Base-by-base conservation (phyloP, 2,329 filamentous ascomycete genomes). In the Xylariales sp. region DNA sequence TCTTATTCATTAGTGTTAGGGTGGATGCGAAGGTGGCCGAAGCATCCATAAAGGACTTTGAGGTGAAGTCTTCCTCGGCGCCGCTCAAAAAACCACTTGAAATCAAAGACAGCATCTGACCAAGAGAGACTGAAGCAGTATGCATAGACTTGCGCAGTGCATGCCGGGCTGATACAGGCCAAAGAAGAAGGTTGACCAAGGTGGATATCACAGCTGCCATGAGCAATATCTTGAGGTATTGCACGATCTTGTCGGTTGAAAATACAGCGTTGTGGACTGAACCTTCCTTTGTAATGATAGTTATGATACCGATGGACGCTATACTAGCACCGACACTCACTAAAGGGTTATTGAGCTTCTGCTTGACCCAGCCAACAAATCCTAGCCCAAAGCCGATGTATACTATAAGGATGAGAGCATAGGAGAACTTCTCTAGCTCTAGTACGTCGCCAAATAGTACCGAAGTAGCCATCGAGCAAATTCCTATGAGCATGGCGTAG, bases 341-440 rank as follows among this genome's bases (percentile, higher is more conserved):
- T 63, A 96, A 81, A 6, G 93, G 92, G 73, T 92, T 90, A 68
- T 91, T 92, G 68, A 93, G 85, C 73, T 84, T 90, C 77, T 95
- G 92, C 80, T 97, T 97, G 63, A 91, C 88, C 93, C 93, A 97
- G 50, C 92, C 94, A 34, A 97, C 86, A 72, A 97, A 91, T 0
- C 95, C 95, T 58, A 98, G 83, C 0, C 93, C 94, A 30, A 91
- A 93, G 28, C 94, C 94, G 69, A 94, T 91, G 76, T 97, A 97
- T 5, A 97, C 81, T 46, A 96, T 80, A 48, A 97, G 83, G 32
- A 97, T 91, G 53, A 97, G 83, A 1, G 86, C 87, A 80, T 97
- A 93, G 0, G 93, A 94, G 7, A 96, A 79, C 8, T 87, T 82
- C 30, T 93, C 87, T 62, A 91, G 82, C 62, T 91, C 84, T 46